Conservation (phyloP, 1,284 basidiomycete species). For the Cryptococcus sp. region DNA sequence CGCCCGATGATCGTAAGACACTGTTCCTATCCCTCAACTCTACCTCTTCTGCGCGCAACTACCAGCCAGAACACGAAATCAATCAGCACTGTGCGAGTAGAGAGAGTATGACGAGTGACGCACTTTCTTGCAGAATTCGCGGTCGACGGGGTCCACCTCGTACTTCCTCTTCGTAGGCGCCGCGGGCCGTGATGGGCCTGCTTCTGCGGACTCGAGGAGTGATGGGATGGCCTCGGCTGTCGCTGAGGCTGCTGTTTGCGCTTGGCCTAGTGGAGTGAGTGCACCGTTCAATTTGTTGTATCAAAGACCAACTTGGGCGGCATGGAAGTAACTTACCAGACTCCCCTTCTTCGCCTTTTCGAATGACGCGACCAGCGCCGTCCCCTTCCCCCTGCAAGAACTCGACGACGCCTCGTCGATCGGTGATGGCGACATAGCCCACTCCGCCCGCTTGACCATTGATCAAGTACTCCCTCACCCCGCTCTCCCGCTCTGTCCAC, state of each 20-base stretch:
- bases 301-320: no score
- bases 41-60: constrained; percentile 48
- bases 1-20: constrained; percentile 38
- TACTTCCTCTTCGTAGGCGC: constrained; percentile 68
- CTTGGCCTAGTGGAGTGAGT: neutral
- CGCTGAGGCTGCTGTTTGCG: constrained; percentile 21
- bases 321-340: constrained; percentile 56
- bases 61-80: neutral
- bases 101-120: constrained; percentile 3
- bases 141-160: constrained; percentile 72
- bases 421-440: constrained; percentile 78
- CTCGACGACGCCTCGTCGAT: constrained; percentile 77
- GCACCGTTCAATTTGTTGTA: neutral
- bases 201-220: constrained; percentile 47
- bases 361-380: constrained; percentile 60
- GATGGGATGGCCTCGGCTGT: constrained; percentile 35
- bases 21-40: constrained; percentile 48
- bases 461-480: constrained; percentile 81
- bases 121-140: constrained; percentile 75
- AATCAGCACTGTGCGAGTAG: neutral
- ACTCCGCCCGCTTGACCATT: constrained; percentile 73
- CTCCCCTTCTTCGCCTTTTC: constrained; percentile 58
- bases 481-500: constrained; percentile 71
- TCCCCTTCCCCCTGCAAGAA: constrained; percentile 69
- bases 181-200: constrained; percentile 58